These are phyloP conservation scores for Fusarium sp. DNA, from an alignment of 2,329 filamentous ascomycete genomes.

Conservation along the genomic window DNA sequence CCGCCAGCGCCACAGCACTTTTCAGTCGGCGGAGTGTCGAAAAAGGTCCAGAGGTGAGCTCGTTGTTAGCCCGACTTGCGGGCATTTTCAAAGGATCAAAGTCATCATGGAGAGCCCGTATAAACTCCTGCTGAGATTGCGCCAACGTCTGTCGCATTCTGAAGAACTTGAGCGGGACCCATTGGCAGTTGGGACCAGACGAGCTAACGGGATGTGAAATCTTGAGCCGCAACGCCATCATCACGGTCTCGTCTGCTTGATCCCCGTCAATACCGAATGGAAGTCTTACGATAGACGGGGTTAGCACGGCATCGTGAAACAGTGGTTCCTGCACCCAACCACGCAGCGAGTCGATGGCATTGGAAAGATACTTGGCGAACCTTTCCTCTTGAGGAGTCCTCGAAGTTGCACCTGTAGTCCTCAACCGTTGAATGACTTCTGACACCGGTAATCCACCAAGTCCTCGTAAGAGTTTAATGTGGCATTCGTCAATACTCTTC, in stretches of 20 bases:
- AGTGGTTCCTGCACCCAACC: constrained; percentile 60
- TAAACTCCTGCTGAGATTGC: constrained; percentile 71
- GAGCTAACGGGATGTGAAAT: constrained; percentile 72
- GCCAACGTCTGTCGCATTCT: constrained; percentile 75
- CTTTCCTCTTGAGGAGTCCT: constrained; percentile 56
- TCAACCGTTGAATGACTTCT: constrained; percentile 50
- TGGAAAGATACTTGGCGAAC: constrained; percentile 63
- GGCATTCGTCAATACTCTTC: constrained; percentile 66
- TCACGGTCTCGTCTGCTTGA: constrained; percentile 53
- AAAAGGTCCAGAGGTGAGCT: constrained; percentile 23
- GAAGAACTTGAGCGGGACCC: constrained; percentile 76
- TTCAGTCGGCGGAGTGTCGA: constrained; percentile 11
- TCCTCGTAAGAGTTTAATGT: constrained; percentile 67
- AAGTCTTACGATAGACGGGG: constrained; percentile 59
- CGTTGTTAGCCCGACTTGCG: constrained; percentile 17
- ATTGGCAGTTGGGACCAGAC: constrained; percentile 67
- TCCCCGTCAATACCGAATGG: constrained; percentile 53
- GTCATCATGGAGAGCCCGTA: constrained; percentile 72
- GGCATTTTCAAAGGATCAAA: constrained; percentile 59
- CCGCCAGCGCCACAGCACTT: background rate
- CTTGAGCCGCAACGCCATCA: constrained; percentile 72
- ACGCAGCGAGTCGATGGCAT: constrained; percentile 59
- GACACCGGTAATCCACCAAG: constrained; percentile 62
- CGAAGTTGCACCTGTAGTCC: constrained; percentile 50
- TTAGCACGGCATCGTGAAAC: constrained; percentile 63